A percentile compares a stretch with the other conserved stretches of the same genome.
These are phyloP conservation scores for Dryas drummondii DNA, from an alignment of 306 rosid genomes.

Conservation along the genomic window DNA sequence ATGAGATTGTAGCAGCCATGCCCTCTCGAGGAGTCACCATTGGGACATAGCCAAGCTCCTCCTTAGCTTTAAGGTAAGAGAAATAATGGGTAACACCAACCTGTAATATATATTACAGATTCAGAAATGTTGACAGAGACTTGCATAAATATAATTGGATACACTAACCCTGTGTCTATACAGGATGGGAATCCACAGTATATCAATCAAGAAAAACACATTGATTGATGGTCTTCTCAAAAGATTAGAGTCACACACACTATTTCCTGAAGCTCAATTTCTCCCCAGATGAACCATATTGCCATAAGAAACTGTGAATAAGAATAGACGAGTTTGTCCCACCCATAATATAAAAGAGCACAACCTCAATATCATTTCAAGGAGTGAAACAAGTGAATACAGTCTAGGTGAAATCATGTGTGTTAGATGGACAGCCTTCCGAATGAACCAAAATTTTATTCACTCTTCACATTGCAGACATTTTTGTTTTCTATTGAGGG, in stretches of 20 bases:
- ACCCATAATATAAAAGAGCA: neutral
- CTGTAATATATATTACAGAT: slow-evolving; percentile 34
- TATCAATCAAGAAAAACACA: neutral
- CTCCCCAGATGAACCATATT: neutral
- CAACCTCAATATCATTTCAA: neutral
- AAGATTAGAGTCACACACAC: neutral
- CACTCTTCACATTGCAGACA: neutral
- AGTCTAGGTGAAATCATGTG: neutral
- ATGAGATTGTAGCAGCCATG: slow-evolving; percentile 79
- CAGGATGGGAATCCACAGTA: neutral
- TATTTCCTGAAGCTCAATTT: neutral
- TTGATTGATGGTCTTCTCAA: neutral
- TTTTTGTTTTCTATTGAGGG: neutral
- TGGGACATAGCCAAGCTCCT: slow-evolving; percentile 84
- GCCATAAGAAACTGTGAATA: neutral
- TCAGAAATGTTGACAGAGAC: slow-evolving; percentile 9
- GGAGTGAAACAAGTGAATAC: neutral
- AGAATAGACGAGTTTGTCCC: neutral
- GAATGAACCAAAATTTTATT: neutral
- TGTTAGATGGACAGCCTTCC: neutral
- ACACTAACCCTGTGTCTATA: neutral
- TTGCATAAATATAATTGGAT: neutral
- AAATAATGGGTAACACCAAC: slow-evolving; percentile 85
- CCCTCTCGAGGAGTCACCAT: slow-evolving; percentile 72
- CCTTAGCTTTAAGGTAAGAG: slow-evolving; percentile 85